phyloP scores from a whole-genome alignment of 371 early-diverging fungal species.

The Globomyces sp. region DNA sequence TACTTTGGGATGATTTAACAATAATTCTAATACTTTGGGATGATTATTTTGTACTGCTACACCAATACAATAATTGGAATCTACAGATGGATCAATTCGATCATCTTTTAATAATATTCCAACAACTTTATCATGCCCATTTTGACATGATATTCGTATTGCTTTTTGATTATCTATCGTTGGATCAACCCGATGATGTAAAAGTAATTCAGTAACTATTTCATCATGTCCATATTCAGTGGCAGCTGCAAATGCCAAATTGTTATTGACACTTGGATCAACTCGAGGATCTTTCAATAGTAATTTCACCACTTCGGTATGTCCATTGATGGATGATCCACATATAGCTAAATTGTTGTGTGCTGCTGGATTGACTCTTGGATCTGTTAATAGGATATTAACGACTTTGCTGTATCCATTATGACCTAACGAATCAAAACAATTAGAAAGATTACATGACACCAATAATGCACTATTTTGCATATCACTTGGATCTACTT shows the following conservation, averaged over 20 bases:
- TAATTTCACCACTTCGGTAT: background rate
- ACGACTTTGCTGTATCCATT: background rate
- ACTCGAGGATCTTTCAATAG: conserved; percentile 9
- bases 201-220: conserved; percentile 4
- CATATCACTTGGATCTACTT: too few species aligned
- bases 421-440: too few species aligned
- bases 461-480: too few species aligned
- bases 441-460: too few species aligned
- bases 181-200: conserved; percentile 18
- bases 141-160: background rate
- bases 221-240: conserved; percentile 18
- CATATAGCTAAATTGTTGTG: conserved; percentile 10
- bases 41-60: conserved; percentile 5
- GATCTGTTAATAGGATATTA: conserved; percentile 3
- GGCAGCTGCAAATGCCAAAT: conserved; percentile 18
- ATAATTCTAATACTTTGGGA: conserved; percentile 1
- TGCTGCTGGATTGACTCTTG: background rate
- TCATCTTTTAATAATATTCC: background rate
- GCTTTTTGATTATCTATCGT: conserved; percentile 15
- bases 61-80: background rate
- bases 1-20: conserved; percentile 5
- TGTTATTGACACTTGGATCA: conserved; percentile 14
- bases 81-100: conserved; percentile 9
- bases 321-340: conserved; percentile 9
- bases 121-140: background rate